These are phyloP conservation scores for Tolypocladium inflatum DNA, from an alignment of 2,329 filamentous ascomycete species.

Conservation along the genomic window DNA sequence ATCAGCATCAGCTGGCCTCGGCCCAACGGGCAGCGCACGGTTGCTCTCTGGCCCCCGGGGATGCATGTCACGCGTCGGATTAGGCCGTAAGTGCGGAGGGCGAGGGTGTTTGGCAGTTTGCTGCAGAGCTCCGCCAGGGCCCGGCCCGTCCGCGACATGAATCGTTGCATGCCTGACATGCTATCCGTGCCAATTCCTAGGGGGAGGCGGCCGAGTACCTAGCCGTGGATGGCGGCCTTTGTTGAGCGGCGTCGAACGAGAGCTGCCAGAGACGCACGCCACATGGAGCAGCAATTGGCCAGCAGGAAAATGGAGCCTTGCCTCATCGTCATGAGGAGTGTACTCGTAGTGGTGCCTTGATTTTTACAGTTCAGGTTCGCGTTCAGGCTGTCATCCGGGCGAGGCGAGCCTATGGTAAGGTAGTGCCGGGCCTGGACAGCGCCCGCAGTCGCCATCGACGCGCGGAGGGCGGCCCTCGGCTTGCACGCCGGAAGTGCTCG, in stretches of 20 bases:
- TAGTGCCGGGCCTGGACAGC: background rate
- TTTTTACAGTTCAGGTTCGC: background rate
- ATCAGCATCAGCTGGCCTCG: background rate
- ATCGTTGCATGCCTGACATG: background rate
- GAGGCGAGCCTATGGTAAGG: background rate
- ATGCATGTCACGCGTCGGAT: background rate
- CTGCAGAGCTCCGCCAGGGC: background rate
- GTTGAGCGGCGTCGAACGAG: background rate
- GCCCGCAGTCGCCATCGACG: background rate
- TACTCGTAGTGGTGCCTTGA: background rate
- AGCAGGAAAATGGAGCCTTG: background rate
- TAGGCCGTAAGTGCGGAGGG: too few relatives aligned
- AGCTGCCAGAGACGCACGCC: background rate
- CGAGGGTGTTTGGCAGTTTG: too few relatives aligned
- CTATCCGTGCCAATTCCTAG: too few relatives aligned
- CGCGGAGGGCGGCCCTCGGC: background rate
- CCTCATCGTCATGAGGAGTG: background rate
- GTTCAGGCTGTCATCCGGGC: background rate
- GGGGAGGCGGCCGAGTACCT: background rate
- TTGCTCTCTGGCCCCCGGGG: background rate
- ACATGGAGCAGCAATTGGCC: background rate
- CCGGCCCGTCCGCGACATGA: background rate
- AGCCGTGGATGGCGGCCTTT: background rate
- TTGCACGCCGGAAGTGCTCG: background rate
- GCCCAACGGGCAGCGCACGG: background rate